Conservation (phyloP, 805 yeast species). For the Starmerella cellae region DNA sequence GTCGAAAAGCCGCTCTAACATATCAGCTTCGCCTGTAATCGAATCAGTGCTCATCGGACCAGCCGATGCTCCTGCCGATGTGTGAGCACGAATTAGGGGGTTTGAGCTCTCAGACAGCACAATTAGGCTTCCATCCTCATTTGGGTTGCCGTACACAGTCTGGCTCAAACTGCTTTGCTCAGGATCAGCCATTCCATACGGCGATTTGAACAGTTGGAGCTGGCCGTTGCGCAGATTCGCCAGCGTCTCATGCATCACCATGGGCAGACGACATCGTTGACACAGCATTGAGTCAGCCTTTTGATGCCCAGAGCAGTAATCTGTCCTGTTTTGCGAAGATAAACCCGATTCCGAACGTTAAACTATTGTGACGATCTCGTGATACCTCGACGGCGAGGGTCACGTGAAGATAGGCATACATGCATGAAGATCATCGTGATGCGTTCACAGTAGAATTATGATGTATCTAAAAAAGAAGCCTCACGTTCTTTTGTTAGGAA, state of each 20-base stretch:
- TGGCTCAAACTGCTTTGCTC: neutral
- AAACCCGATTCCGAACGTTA: too few relatives aligned
- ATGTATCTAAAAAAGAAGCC: too few relatives aligned
- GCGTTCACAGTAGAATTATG: too few relatives aligned
- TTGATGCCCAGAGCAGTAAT: too few relatives aligned
- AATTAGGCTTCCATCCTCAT: slow-evolving; percentile 21
- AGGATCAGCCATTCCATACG: slow-evolving; percentile 17
- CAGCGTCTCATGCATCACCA: slow-evolving; percentile 44
- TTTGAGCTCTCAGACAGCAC: slow-evolving; percentile 21
- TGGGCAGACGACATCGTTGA: slow-evolving; percentile 49
- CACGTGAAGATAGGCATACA: too few relatives aligned
- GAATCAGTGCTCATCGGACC: neutral
- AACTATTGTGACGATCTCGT: too few relatives aligned
- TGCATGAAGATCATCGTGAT: too few relatives aligned
- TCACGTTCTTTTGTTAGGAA: too few relatives aligned
- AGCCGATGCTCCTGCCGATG: neutral
- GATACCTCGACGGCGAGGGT: too few relatives aligned
- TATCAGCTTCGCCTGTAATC: slow-evolving; percentile 16
- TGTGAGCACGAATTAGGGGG: slow-evolving; percentile 15
- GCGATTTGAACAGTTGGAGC: slow-evolving; percentile 37
- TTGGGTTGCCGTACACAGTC: slow-evolving; percentile 24
- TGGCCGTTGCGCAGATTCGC: slow-evolving; percentile 43
- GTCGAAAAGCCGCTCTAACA: slow-evolving; percentile 52
- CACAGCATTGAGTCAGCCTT: too few relatives aligned
- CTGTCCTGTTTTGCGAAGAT: too few relatives aligned